Percentiles rank a stretch among this genome's conserved stretches.
These are phyloP conservation scores for Leccinum subgranulosum DNA, from an alignment of 768 basidiomycete species.

Conservation along the genomic window DNA sequence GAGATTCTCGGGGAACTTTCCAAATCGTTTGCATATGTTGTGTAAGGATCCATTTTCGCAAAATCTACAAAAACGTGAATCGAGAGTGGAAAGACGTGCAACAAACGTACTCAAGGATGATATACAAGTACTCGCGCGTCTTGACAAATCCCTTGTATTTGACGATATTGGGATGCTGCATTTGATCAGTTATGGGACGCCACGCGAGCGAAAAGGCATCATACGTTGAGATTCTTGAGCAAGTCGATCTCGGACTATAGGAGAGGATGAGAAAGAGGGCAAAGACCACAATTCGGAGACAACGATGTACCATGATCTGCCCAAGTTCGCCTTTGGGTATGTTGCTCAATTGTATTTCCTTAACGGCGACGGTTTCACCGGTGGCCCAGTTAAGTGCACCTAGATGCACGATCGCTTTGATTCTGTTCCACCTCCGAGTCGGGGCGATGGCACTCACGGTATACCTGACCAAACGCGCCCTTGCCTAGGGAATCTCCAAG, in stretches of 20 bases:
- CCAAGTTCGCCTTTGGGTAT: conserved; percentile 91
- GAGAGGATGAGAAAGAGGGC: conserved; percentile 5
- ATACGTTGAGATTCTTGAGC: conserved; percentile 92
- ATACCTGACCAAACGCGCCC: conserved; percentile 96
- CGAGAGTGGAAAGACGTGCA: neutral
- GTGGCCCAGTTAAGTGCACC: conserved; percentile 93
- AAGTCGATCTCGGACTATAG: conserved; percentile 91
- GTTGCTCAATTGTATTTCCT: conserved; percentile 93
- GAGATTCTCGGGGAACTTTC: conserved; percentile 96
- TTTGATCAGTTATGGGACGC: conserved; percentile 12
- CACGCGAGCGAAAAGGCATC: conserved; percentile 16
- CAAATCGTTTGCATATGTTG: conserved; percentile 93
- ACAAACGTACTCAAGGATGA: conserved; percentile 82
- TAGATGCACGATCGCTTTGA: conserved; percentile 62
- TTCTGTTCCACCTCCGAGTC: conserved; percentile 41
- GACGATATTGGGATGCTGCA: conserved; percentile 93
- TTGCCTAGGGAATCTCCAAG: conserved; percentile 94
- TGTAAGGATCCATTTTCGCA: conserved; percentile 98
- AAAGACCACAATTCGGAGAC: neutral
- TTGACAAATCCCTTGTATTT: conserved; percentile 99
- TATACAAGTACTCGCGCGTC: conserved; percentile 91
- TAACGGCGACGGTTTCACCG: conserved; percentile 97
- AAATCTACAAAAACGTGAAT: conserved; percentile 46
- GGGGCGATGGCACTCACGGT: conserved; percentile 56
- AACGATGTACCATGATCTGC: conserved; percentile 83